Conservation (phyloP, 352 stramenopile species). For the Pythium biforme region DNA sequence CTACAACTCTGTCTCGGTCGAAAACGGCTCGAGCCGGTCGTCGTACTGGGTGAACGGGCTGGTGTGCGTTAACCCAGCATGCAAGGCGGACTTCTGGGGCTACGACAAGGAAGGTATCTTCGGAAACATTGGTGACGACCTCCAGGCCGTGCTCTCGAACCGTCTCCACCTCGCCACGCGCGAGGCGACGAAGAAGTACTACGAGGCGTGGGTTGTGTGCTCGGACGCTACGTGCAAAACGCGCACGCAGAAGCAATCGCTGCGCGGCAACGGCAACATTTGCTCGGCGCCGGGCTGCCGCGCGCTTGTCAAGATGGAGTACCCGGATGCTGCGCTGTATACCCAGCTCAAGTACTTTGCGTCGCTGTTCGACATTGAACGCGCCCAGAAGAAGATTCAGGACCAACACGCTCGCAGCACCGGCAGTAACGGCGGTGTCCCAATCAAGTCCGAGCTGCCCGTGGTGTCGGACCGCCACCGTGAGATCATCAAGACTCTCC, state of each 20-base stretch:
- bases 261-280: constrained; percentile 89
- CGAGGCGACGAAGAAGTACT: constrained; percentile 83
- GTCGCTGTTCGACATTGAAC: constrained; percentile 94
- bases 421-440: constrained; percentile 6
- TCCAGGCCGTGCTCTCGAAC: constrained; percentile 79
- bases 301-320: constrained; percentile 87
- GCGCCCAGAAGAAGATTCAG: constrained; percentile 78
- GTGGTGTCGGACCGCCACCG: constrained; percentile 62
- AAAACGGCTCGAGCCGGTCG: constrained; percentile 12
- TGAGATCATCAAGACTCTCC: constrained; percentile 75
- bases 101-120: constrained; percentile 77
- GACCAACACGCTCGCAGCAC: constrained; percentile 49
- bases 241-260: constrained; percentile 94
- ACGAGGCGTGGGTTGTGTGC: constrained; percentile 91
- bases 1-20: constrained; percentile 30
- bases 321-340: constrained; percentile 89
- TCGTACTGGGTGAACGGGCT: constrained; percentile 47
- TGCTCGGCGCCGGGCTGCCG: constrained; percentile 93
- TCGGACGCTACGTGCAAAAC: constrained; percentile 95
- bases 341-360: constrained; percentile 98
- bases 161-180: constrained; percentile 80
- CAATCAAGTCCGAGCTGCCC: constrained; percentile 37
- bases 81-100: constrained; percentile 80
- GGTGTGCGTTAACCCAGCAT: constrained; percentile 60
- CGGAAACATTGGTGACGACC: constrained; percentile 68